phyloP scores from a whole-genome alignment of 768 basidiomycete genomes.

The Mycena venus region DNA sequence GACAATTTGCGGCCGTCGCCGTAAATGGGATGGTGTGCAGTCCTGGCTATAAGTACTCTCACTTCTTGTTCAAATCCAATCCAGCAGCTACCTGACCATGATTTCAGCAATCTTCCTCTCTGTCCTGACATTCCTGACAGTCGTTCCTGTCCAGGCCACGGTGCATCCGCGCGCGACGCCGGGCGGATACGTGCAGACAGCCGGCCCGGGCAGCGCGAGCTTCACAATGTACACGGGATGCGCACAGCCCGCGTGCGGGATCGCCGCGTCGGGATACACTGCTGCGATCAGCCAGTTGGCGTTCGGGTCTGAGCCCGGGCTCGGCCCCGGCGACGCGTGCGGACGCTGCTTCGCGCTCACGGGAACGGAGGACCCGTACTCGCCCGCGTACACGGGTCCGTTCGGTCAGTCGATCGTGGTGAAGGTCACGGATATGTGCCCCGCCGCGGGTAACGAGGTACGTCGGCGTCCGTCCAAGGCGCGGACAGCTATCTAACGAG shows the following conservation, averaged over 20 bases:
- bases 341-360: conserved; percentile 72
- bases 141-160: conserved; percentile 6
- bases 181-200: conserved; percentile 66
- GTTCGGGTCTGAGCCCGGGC: conserved; percentile 64
- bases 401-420: conserved; percentile 67
- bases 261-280: conserved; percentile 61
- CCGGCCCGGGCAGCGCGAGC: conserved; percentile 63
- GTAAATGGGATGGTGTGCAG: too few relatives aligned
- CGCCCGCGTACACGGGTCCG: conserved; percentile 62
- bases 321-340: conserved; percentile 70
- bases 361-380: conserved; percentile 64
- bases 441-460: conserved; percentile 60
- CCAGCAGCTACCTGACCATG: too few relatives aligned
- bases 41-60: too few relatives aligned
- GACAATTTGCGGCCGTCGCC: too few relatives aligned
- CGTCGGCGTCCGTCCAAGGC: background rate
- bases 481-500: background rate
- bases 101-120: conserved; percentile 5
- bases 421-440: conserved; percentile 63
- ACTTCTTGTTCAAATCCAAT: too few relatives aligned
- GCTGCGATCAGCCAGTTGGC: conserved; percentile 71
- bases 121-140: conserved; percentile 2
- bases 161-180: conserved; percentile 43
- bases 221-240: conserved; percentile 72
- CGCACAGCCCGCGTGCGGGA: conserved; percentile 63